phyloP scores from a whole-genome alignment of 75 land plant genomes.

The Larix kaempferi region DNA sequence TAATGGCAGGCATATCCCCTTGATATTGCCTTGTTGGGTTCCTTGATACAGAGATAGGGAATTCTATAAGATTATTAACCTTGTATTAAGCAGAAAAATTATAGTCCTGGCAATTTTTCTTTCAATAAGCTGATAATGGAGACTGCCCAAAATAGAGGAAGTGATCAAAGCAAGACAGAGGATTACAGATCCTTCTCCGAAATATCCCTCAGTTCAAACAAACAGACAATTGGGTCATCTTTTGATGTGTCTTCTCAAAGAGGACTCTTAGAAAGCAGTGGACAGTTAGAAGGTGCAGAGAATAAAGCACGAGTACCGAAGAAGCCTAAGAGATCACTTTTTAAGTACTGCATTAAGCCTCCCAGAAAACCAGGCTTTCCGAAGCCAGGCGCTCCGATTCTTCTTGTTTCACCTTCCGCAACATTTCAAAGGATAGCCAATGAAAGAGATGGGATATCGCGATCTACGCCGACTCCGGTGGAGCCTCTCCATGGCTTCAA shows the following conservation, averaged over 20 bases:
- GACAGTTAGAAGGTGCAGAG: not conserved
- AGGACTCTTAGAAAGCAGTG: not conserved
- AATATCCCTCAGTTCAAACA: not conserved
- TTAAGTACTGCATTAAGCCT: not conserved
- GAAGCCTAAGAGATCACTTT: not conserved
- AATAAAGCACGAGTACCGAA: not conserved
- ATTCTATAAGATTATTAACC: not conserved
- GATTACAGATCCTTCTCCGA: not conserved
- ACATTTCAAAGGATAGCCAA: slow-evolving; percentile 46
- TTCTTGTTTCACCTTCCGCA: slow-evolving; percentile 42
- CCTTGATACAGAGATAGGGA: not conserved
- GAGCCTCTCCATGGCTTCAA: slow-evolving; percentile 12
- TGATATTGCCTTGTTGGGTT: not conserved
- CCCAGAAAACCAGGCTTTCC: slow-evolving; percentile 10
- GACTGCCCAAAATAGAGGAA: not conserved
- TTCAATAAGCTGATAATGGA: not conserved
- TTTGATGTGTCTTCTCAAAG: slow-evolving; percentile 1
- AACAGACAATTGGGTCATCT: not conserved
- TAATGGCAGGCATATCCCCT: too few relatives aligned
- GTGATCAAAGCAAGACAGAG: not conserved
- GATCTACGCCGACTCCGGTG: slow-evolving; percentile 24
- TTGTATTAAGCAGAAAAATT: not conserved
- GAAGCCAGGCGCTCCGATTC: slow-evolving; percentile 6
- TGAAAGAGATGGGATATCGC: slow-evolving; percentile 57
- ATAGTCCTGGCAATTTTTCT: not conserved